phyloP scores from a whole-genome alignment of 2,329 filamentous ascomycete genomes.

The Tolypocladium cylindrosporum region DNA sequence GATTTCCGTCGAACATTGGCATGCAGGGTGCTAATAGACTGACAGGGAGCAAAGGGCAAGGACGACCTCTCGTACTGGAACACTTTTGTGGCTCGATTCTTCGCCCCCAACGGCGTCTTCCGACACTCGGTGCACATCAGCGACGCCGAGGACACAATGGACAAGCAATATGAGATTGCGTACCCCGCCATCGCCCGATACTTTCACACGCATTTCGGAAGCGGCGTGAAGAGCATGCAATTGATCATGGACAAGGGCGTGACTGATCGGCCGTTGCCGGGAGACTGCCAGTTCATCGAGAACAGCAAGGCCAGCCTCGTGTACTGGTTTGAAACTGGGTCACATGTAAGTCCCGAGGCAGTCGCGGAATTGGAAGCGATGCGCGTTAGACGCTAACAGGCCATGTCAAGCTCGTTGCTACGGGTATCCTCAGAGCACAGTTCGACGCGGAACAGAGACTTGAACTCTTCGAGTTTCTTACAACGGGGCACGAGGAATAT shows the following conservation, averaged over 20 bases:
- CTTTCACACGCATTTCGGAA: conserved; percentile 81
- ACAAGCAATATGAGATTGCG: conserved; percentile 81
- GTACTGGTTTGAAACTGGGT: conserved; percentile 79
- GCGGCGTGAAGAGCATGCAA: conserved; percentile 77
- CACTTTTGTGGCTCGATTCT: conserved; percentile 70
- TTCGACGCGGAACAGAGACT: conserved; percentile 75
- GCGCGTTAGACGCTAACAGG: conserved; percentile 13
- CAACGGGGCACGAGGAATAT: conserved; percentile 70
- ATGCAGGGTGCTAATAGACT: neutral
- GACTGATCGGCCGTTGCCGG: conserved; percentile 44
- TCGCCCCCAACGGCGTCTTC: conserved; percentile 67
- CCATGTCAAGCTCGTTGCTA: conserved; percentile 56
- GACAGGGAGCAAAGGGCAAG: conserved; percentile 45
- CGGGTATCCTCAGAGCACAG: conserved; percentile 66
- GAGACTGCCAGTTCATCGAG: conserved; percentile 63
- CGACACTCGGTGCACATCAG: conserved; percentile 58
- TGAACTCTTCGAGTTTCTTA: conserved; percentile 75
- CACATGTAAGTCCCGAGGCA: conserved; percentile 51
- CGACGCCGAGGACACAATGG: conserved; percentile 43
- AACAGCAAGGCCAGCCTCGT: conserved; percentile 70
- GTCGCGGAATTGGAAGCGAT: neutral
- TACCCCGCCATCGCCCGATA: conserved; percentile 76
- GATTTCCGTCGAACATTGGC: neutral
- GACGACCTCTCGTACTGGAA: conserved; percentile 72
- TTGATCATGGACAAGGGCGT: conserved; percentile 65